Conservation (phyloP, 2,329 filamentous ascomycete species). For the Pleoardoris graminearum region DNA sequence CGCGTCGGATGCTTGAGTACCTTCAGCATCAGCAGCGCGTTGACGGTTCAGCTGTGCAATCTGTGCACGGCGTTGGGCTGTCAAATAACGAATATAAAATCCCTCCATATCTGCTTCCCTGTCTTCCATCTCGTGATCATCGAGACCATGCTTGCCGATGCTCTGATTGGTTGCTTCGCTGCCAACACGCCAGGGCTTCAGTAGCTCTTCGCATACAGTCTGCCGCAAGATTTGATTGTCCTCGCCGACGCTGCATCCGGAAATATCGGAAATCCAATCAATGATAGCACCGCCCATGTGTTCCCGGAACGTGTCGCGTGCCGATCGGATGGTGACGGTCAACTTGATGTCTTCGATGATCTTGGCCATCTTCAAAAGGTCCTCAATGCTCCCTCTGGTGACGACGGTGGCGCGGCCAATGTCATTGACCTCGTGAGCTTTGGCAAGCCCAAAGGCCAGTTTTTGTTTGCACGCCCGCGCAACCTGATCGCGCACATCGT, state of each 20-base stretch:
- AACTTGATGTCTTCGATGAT: conserved; percentile 95
- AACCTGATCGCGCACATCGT: conserved; percentile 88
- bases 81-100: conserved; percentile 32
- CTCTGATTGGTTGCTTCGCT: conserved; percentile 79
- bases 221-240: conserved; percentile 79
- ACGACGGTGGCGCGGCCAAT: conserved; percentile 84
- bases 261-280: conserved; percentile 92
- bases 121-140: conserved; percentile 75
- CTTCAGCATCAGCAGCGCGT: conserved; percentile 49
- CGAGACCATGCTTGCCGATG: conserved; percentile 76
- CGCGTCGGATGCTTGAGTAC: conserved; percentile 46
- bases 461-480: conserved; percentile 82
- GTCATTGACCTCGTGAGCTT: conserved; percentile 86
- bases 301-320: conserved; percentile 93
- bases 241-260: conserved; percentile 80
- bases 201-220: conserved; percentile 86
- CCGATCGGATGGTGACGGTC: conserved; percentile 90
- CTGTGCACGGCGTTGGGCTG: conserved; percentile 32
- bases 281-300: conserved; percentile 99
- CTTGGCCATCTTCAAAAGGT: conserved; percentile 75
- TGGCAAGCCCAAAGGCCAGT: conserved; percentile 67
- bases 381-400: conserved; percentile 71
- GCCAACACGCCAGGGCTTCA: conserved; percentile 84
- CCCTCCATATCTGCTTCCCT: conserved; percentile 43
- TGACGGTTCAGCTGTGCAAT: conserved; percentile 30